These are phyloP conservation scores for Candida anutae DNA, from an alignment of 1,139 yeast species.

Conservation along the genomic window DNA sequence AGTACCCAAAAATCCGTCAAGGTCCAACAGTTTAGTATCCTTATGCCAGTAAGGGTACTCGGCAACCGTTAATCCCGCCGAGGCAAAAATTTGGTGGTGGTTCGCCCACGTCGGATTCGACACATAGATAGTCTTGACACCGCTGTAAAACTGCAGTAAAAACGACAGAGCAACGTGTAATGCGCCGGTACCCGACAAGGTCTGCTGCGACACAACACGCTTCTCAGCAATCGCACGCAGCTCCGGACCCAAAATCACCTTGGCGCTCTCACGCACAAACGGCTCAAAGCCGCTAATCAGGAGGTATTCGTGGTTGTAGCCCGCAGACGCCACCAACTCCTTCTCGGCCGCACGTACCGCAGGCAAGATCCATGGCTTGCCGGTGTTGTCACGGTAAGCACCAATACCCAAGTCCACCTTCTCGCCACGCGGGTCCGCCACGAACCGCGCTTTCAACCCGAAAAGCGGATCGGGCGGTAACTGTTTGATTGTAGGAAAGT, in stretches of 20 bases:
- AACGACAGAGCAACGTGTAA: constrained; percentile 81
- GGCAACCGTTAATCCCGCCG: constrained; percentile 45
- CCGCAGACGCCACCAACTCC: constrained; percentile 37
- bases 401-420: constrained; percentile 94
- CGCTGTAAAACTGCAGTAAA: constrained; percentile 47
- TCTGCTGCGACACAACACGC: constrained; percentile 69
- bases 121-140: constrained; percentile 53
- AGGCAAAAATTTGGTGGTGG: constrained; percentile 74
- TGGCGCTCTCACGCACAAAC: constrained; percentile 69
- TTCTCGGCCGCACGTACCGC: constrained; percentile 74
- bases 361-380: constrained; percentile 92
- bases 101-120: constrained; percentile 97
- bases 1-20: constrained; percentile 59
- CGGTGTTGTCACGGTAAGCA: constrained; percentile 88
- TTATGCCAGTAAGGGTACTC: constrained; percentile 75
- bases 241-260: constrained; percentile 65
- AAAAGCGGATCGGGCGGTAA: constrained; percentile 77
- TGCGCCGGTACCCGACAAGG: constrained; percentile 95
- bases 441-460: constrained; percentile 71
- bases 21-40: constrained; percentile 53
- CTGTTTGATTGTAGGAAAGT: constrained; percentile 25
- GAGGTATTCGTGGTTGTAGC: constrained; percentile 85
- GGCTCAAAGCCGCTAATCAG: constrained; percentile 72
- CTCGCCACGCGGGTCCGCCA: constrained; percentile 51
- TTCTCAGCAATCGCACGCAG: constrained; percentile 46